A percentile compares a stretch with the other conserved stretches of the same genome.
Evolutionary conservation across 2,329 filamentous ascomycete species (phyloP).

Genomic region (Endoconidiophora polonica): DNA sequence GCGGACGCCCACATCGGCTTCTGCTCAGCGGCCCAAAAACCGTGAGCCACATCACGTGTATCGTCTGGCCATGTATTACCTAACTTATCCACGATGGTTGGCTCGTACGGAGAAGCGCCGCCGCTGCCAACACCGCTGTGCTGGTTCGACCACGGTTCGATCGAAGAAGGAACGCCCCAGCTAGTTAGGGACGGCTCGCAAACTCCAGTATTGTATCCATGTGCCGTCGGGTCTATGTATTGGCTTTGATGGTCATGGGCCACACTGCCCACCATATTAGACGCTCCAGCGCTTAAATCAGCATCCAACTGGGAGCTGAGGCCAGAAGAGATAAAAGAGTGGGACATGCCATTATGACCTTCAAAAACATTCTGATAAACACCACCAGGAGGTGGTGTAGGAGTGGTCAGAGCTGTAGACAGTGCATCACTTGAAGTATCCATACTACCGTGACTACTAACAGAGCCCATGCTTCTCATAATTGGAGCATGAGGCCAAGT

Average conservation of each 20-base stretch:
- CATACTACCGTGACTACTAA: constrained; percentile 10
- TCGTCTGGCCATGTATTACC: constrained; percentile 5
- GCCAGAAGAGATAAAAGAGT: constrained; percentile 3
- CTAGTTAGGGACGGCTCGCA: constrained; percentile 1
- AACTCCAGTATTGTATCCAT: constrained; percentile 7
- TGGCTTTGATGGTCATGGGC: not conserved
- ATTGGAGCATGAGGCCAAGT: constrained; percentile 5
- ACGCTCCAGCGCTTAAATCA: not conserved
- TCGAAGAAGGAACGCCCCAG: constrained; percentile 7
- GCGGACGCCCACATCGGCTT: constrained; percentile 7
- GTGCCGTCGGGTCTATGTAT: constrained; percentile 3
- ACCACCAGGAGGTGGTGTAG: constrained; percentile 5
- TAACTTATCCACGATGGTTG: constrained; percentile 9
- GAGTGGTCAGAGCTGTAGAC: constrained; percentile 1
- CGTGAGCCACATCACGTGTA: constrained; percentile 1
- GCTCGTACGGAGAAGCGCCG: constrained; percentile 10
- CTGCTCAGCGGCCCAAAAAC: constrained; percentile 5
- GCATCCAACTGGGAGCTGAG: constrained; percentile 4
- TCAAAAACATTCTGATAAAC: constrained; percentile 1
- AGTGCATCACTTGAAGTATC: constrained; percentile 10
- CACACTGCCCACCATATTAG: not conserved
- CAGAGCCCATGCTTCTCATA: constrained; percentile 11
- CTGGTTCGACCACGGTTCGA: constrained; percentile 7
- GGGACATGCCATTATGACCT: not conserved
- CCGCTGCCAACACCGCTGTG: not conserved